Percentiles rank a stretch among this genome's conserved stretches.
Evolutionary conservation across 768 basidiomycete genomes (phyloP).

Genomic region (Dictyophora rubrovolvata): DNA sequence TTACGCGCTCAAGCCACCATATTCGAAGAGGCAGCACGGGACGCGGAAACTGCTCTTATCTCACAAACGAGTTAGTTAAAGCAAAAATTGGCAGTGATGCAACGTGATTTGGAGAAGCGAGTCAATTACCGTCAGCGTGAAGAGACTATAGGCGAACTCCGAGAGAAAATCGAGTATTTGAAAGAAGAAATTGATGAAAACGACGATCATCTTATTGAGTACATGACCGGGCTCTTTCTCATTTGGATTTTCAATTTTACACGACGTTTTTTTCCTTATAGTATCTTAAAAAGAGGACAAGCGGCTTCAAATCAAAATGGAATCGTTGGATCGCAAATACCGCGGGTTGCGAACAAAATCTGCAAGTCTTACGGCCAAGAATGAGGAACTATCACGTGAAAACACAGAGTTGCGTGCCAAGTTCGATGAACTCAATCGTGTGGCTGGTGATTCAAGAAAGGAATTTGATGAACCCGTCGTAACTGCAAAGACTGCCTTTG

Average conservation of each 20-base stretch:
- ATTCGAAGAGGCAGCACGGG: constrained; percentile 47
- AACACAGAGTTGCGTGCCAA: constrained; percentile 10
- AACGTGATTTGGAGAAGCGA: constrained; percentile 35
- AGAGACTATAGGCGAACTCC: constrained; percentile 44
- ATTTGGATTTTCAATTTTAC: neutral
- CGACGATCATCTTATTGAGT: constrained; percentile 74
- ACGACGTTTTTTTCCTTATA: constrained; percentile 18
- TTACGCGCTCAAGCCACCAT: constrained; percentile 34
- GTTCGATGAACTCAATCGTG: constrained; percentile 13
- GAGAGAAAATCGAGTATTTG: constrained; percentile 66
- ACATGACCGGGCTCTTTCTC: constrained; percentile 20
- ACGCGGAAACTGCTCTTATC: constrained; percentile 56
- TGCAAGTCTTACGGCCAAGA: constrained; percentile 37
- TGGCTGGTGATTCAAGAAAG: constrained; percentile 6
- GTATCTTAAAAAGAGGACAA: constrained; percentile 75
- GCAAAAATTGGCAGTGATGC: constrained; percentile 48
- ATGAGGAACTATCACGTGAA: constrained; percentile 13
- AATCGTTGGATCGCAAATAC: constrained; percentile 61
- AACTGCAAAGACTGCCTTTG: constrained; percentile 3
- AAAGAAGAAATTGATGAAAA: constrained; percentile 78
- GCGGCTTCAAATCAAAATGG: constrained; percentile 59
- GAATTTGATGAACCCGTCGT: neutral
- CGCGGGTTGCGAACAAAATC: constrained; percentile 63
- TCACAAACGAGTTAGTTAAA: constrained; percentile 58
- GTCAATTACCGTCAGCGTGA: constrained; percentile 45